Evolutionary conservation across 192 early-diverging fungal genomes (phyloP).

Genomic region (Backusella psychrophila): DNA sequence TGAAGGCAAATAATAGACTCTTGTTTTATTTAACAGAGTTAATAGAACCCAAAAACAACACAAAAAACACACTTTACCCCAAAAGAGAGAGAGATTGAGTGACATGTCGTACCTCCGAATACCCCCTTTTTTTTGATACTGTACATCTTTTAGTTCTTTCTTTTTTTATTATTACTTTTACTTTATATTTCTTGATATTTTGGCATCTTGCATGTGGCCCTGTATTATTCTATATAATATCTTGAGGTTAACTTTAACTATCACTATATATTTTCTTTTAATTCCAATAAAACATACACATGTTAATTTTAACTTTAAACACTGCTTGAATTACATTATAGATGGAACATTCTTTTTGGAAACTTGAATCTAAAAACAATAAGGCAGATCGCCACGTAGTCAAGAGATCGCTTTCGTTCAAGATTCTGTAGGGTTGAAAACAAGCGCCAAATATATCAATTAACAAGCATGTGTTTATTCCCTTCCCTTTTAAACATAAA

Average conservation of each 20-base stretch:
- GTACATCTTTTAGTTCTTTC: neutral
- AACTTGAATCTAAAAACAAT: neutral
- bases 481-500: neutral
- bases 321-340: too few relatives aligned
- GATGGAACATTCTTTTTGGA: neutral
- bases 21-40: neutral
- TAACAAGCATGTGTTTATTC: neutral
- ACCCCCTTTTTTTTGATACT: neutral
- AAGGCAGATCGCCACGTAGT: neutral
- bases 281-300: neutral
- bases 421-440: neutral
- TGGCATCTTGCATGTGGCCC: neutral
- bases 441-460: neutral
- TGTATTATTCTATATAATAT: neutral
- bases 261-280: neutral
- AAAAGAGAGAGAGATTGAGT: slow-evolving; percentile 1
- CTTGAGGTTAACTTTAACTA: neutral
- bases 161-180: neutral
- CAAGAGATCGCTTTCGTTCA: neutral
- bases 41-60: neutral
- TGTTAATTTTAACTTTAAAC: slow-evolving; percentile 4
- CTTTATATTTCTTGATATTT: neutral
- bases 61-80: neutral
- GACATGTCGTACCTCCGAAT: neutral
- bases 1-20: neutral